phyloP scores from a whole-genome alignment of 2,329 filamentous ascomycete species.

The Cladophialophora yegresii region DNA sequence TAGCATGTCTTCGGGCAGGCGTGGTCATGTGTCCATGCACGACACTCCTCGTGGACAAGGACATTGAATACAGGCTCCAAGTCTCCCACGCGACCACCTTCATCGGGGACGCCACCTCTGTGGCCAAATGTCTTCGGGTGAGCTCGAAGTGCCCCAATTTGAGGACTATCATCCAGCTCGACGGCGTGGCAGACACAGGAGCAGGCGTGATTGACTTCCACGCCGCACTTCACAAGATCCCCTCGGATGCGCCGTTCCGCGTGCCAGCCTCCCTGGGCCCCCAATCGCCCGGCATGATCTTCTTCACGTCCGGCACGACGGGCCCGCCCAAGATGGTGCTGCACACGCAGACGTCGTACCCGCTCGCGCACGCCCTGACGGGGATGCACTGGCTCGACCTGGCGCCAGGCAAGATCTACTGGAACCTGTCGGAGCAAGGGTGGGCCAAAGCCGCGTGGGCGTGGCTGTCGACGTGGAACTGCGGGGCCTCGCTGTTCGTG shows the following conservation, averaged over 20 bases:
- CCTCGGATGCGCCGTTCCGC: conserved; percentile 29
- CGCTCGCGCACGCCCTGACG: conserved; percentile 45
- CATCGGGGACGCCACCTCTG: conserved; percentile 43
- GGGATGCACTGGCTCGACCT: conserved; percentile 45
- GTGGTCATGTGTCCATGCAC: conserved; percentile 46
- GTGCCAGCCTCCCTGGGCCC: conserved; percentile 33
- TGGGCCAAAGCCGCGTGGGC: conserved; percentile 50
- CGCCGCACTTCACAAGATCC: conserved; percentile 37
- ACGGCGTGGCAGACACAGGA: not conserved
- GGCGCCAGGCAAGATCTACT: conserved; percentile 43
- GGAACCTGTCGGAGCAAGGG: conserved; percentile 48
- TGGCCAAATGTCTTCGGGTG: conserved; percentile 42
- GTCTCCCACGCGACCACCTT: conserved; percentile 43
- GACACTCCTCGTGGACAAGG: conserved; percentile 44
- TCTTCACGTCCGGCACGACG: conserved; percentile 48
- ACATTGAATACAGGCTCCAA: conserved; percentile 45
- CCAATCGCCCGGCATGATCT: conserved; percentile 43
- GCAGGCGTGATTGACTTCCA: conserved; percentile 37
- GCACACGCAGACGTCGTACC: conserved; percentile 47
- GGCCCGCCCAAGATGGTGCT: conserved; percentile 48
- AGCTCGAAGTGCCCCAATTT: conserved; percentile 40
- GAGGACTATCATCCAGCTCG: conserved; percentile 41
- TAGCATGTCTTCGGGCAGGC: conserved; percentile 42
- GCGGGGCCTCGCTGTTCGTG: conserved; percentile 46
- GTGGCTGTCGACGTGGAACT: conserved; percentile 47